Base-by-base conservation (phyloP, 192 early-diverging fungal genomes). In the Chytriomyces confervae region DNA sequence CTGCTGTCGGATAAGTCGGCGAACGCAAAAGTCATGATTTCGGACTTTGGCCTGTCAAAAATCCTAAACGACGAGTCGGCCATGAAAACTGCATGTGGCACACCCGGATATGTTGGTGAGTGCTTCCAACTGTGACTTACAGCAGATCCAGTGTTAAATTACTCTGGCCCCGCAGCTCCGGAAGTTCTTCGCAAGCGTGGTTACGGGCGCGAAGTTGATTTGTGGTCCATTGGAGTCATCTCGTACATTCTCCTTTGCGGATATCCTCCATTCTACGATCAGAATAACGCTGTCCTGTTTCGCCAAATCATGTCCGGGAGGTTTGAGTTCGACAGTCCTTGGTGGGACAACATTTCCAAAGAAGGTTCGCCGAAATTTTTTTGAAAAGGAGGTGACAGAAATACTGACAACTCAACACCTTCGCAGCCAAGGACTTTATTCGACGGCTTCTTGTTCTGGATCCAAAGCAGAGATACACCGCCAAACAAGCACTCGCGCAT, bases 221-320 rank as follows among this genome's bases (percentile, higher is more conserved):
- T 97, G 81, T 97, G 96, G 96, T 92, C 91, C 67, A 79, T 95
- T 9, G 96, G 96, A n/a, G 93, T 96, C 0, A 94, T 96, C 29
- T 84, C 95, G 44, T 97, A 95, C 80, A 91, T 94, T 70, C 90
- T 86, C 29, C 83, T 97, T 6, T 93, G 88, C 70, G 93, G 95
- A 13, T 91, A 88, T 78, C 92, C 92, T 36, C 95, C 95, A 29
- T 97, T 97, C 77, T 87, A 79, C 69, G 75, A 77, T 50, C 77
- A 81, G 66, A 86, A 89, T 46, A 84, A 91, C 73, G 77, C 85
- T 9, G 78, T 78, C 24, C 80, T 90, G 27, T 78, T 87, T 47
- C 46, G 84, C 20, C 89, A 89, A 68, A 89, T 92, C 29, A 75
- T 86, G 57, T 57, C 75, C 24, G 91, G 87, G 57, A 81, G 84